phyloP scores from a whole-genome alignment of 805 yeast species.

The Starmerella stigmatis region DNA sequence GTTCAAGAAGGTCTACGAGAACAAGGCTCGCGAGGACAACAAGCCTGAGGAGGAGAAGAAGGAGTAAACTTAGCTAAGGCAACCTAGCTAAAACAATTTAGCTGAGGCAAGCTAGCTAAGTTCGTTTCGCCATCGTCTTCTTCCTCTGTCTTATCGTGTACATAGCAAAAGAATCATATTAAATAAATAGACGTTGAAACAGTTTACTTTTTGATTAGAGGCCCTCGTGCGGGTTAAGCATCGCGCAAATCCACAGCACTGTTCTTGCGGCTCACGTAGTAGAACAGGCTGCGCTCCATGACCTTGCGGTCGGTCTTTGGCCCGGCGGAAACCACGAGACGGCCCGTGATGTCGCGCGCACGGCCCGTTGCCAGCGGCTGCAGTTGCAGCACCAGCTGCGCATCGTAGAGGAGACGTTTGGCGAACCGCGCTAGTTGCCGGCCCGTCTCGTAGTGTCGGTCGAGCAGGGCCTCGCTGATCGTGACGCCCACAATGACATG shows the following conservation, averaged over 20 bases:
- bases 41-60: conserved; percentile 25
- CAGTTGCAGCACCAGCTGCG: conserved; percentile 44
- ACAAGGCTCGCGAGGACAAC: conserved; percentile 31
- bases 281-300: conserved; percentile 15
- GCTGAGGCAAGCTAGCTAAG: too few species aligned
- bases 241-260: conserved; percentile 8
- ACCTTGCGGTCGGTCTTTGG: conserved; percentile 24
- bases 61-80: conserved; percentile 14
- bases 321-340: conserved; percentile 51
- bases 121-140: too few species aligned
- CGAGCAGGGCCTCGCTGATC: conserved; percentile 33
- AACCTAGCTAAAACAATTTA: too few species aligned
- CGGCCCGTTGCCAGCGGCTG: conserved; percentile 68
- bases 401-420: conserved; percentile 40
- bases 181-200: not conserved
- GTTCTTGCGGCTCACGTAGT: conserved; percentile 8
- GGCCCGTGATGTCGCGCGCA: conserved; percentile 74
- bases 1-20: conserved; percentile 62
- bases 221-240: not conserved
- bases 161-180: conserved; percentile 1
- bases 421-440: conserved; percentile 38
- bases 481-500: conserved; percentile 34
- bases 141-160: conserved; percentile 2
- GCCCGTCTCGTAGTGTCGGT: conserved; percentile 29
- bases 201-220: not conserved